A percentile compares a stretch with the other conserved stretches of the same genome.
Conservation (phyloP, 2,329 filamentous ascomycete species). For the Fusarium odoratissimum region DNA sequence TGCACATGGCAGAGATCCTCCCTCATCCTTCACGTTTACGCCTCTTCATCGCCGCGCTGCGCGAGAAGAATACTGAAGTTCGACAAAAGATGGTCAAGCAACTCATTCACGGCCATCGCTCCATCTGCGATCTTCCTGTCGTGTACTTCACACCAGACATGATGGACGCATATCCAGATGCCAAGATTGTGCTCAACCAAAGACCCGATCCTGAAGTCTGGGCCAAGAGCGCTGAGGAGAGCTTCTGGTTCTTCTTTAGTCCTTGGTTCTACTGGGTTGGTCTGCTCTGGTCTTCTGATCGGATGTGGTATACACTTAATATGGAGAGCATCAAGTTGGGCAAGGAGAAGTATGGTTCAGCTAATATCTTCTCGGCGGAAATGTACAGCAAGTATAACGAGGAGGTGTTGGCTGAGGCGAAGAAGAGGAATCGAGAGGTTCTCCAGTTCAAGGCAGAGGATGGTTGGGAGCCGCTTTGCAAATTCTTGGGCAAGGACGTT, state of each 20-base stretch:
- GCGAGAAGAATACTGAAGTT: constrained; percentile 41
- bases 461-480: constrained; percentile 58
- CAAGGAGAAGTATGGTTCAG: background rate
- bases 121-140: constrained; percentile 48
- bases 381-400: constrained; percentile 34
- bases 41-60: constrained; percentile 44
- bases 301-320: constrained; percentile 46
- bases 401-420: constrained; percentile 46
- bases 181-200: constrained; percentile 49
- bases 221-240: constrained; percentile 43
- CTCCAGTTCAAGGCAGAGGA: constrained; percentile 48
- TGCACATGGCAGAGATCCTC: constrained; percentile 50
- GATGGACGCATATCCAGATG: constrained; percentile 54
- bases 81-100: constrained; percentile 47
- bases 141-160: constrained; percentile 50
- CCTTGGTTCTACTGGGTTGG: constrained; percentile 42
- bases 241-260: constrained; percentile 47
- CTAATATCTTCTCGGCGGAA: background rate
- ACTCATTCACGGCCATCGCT: constrained; percentile 48
- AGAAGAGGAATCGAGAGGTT: constrained; percentile 44
- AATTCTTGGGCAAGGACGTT: constrained; percentile 45
- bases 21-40: constrained; percentile 40
- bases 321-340: background rate
- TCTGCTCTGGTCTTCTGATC: constrained; percentile 45
- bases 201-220: constrained; percentile 44